Evolutionary conservation across 1,284 basidiomycete species (phyloP).

Genomic region (Boletus smithii): DNA sequence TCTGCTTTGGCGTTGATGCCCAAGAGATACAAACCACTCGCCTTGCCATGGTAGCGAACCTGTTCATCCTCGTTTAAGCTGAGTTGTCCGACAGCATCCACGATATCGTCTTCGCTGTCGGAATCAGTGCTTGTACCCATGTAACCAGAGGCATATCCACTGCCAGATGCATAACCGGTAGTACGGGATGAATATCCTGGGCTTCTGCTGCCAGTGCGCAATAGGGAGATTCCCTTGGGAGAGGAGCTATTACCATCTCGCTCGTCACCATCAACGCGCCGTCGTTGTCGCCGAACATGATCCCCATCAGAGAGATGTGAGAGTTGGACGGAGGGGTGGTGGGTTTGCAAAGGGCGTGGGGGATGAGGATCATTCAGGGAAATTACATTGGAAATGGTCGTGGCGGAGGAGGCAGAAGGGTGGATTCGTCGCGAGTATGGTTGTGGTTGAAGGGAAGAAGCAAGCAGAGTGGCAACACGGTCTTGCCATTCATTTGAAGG

Average conservation of each 20-base stretch:
- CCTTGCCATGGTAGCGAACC: slow-evolving; percentile 76
- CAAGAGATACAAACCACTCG: slow-evolving; percentile 75
- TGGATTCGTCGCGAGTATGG: slow-evolving; percentile 1
- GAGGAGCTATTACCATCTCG: slow-evolving; percentile 9
- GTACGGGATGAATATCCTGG: slow-evolving; percentile 21
- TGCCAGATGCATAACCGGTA: slow-evolving; percentile 10
- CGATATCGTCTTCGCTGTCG: slow-evolving; percentile 50
- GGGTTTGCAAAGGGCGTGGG: slow-evolving; percentile 5
- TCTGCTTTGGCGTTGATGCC: slow-evolving; percentile 59
- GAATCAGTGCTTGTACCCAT: slow-evolving; percentile 34
- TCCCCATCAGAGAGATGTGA: slow-evolving; percentile 14
- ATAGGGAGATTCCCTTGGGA: slow-evolving; percentile 4
- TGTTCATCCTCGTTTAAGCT: slow-evolving; percentile 82
- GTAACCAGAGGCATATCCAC: slow-evolving; percentile 28
- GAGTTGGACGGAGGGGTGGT: slow-evolving; percentile 13
- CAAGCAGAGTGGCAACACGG: slow-evolving; percentile 48
- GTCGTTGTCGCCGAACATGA: slow-evolving; percentile 32
- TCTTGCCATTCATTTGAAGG: slow-evolving; percentile 83
- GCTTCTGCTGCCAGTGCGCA: slow-evolving; percentile 18
- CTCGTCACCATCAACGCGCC: slow-evolving; percentile 25
- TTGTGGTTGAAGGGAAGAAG: slow-evolving; percentile 17
- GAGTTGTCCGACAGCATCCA: slow-evolving; percentile 76
- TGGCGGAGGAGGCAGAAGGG: background rate
- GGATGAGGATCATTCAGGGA: slow-evolving; percentile 18
- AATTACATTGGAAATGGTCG: slow-evolving; percentile 8